These are phyloP conservation scores for Suillus decipiens DNA, from an alignment of 768 basidiomycete genomes.

Conservation along the genomic window DNA sequence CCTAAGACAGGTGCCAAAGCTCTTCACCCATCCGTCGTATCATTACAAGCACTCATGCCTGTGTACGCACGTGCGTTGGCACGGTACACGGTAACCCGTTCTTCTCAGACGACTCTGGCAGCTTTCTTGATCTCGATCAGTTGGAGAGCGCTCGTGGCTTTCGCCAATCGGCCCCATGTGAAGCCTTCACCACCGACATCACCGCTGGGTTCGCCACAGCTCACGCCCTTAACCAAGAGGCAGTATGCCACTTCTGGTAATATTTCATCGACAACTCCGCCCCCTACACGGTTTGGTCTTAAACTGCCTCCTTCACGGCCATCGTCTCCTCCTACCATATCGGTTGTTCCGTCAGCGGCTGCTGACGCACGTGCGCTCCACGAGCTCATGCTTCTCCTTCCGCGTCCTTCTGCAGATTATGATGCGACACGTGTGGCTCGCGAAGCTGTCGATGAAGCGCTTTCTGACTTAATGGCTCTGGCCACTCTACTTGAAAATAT, in stretches of 20 bases:
- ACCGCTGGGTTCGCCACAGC: conserved; percentile 40
- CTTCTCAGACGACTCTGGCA: conserved; percentile 63
- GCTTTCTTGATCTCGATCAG: conserved; percentile 71
- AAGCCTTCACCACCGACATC: conserved; percentile 40
- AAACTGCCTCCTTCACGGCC: conserved; percentile 70
- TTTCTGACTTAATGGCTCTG: conserved; percentile 61
- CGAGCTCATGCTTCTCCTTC: conserved; percentile 60
- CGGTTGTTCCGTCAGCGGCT: conserved; percentile 43
- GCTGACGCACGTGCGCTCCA: conserved; percentile 63
- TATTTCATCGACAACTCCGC: conserved; percentile 58
- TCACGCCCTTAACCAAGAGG: conserved; percentile 40
- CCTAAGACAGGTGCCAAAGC: conserved; percentile 22
- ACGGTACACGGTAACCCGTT: conserved; percentile 53
- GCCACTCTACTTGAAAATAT: conserved; percentile 57
- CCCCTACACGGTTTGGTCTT: conserved; percentile 59
- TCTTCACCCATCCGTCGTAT: conserved; percentile 59
- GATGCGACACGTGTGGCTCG: conserved; percentile 57
- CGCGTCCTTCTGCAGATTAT: conserved; percentile 56
- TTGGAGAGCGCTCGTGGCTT: conserved; percentile 73
- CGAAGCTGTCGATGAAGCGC: conserved; percentile 82
- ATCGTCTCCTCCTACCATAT: conserved; percentile 52
- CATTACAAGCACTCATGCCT: conserved; percentile 61
- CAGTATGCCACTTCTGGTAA: conserved; percentile 39
- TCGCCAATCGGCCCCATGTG: conserved; percentile 54
- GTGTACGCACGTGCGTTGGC: conserved; percentile 58